Base-by-base conservation (phyloP, 2,329 filamentous ascomycete genomes). In the Phialocephala subalpina region DNA sequence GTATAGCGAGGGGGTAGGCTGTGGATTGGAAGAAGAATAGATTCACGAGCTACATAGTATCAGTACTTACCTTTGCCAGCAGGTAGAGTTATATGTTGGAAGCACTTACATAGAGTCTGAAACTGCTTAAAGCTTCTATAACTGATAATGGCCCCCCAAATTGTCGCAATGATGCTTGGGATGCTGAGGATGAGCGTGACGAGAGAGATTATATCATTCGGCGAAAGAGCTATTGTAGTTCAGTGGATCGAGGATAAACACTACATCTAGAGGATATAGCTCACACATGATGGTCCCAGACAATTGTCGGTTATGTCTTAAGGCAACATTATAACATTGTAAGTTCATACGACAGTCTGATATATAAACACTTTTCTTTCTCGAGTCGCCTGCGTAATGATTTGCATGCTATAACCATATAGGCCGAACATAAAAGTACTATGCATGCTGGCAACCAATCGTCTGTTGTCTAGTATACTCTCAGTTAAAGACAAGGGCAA, bases 111-210 rank as follows among this genome's bases (percentile, higher is more conserved):
- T 36, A 57, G 25, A 60, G 35, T 16, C 18, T 57, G 42, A 53
- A 58, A 62, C 20, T 69, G 65, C n/a, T 67, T 65, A 38, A 69
- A 62, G 40, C 63, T 69, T 66, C 52, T 18, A 60, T 69, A 67
- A 38, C 63, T 67, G 27, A 66, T 60, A 22, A 69, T 63, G 33
- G 55, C 60, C 22, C 62, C 60, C 8, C 62, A 27, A 22, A 69
- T 66, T 53, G 67, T 66, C n/a, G 65, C 67, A 33, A 69, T 64
- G 29, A 69, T 64, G 36, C 65, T 57, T 59, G 65, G 67, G 25
- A 69, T 67, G 38, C 67, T 62, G 57, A 69, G 20, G 58, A 67
- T 58, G 45, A 67, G 67, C 22, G 62, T 65, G 36, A 59, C 38
- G 27, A 69, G 65, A 57, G 67, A 52, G 45, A 69, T 65, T 58